Evolutionary conservation across 345 rosid species (phyloP).

Genomic region (Heritiera fomes): DNA sequence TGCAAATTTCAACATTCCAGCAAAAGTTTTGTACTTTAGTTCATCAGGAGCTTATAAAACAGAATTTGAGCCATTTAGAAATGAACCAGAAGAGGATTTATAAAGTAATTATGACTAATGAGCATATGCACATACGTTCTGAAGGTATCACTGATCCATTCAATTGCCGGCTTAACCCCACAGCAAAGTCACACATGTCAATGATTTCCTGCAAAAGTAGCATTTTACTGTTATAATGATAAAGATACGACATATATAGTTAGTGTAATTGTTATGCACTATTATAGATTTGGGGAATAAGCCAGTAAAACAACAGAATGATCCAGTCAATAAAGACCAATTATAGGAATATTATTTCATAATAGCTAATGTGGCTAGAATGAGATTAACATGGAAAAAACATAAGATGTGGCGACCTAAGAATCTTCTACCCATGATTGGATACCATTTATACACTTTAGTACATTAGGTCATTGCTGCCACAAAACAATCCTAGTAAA

Average conservation of each 20-base stretch:
- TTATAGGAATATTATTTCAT: not conserved
- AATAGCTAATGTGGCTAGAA: not conserved
- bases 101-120: constrained; percentile 5
- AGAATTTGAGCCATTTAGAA: not conserved
- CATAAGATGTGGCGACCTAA: not conserved
- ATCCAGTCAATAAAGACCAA: not conserved
- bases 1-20: constrained; percentile 17
- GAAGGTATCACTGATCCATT: constrained; percentile 94
- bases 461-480: too few relatives aligned
- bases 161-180: constrained; percentile 93
- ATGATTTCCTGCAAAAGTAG: constrained; percentile 73
- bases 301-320: not conserved
- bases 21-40: not conserved
- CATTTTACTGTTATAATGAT: not conserved
- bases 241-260: not conserved
- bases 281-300: not conserved
- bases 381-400: not conserved
- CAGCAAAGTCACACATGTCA: constrained; percentile 98
- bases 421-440: too few relatives aligned
- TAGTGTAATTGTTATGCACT: not conserved
- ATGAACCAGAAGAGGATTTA: not conserved
- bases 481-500: too few relatives aligned
- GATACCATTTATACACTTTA: too few relatives aligned
- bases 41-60: not conserved
- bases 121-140: constrained; percentile 70